Evolutionary conservation across 2,329 filamentous ascomycete species (phyloP).

Genomic region (Apiospora hydei): DNA sequence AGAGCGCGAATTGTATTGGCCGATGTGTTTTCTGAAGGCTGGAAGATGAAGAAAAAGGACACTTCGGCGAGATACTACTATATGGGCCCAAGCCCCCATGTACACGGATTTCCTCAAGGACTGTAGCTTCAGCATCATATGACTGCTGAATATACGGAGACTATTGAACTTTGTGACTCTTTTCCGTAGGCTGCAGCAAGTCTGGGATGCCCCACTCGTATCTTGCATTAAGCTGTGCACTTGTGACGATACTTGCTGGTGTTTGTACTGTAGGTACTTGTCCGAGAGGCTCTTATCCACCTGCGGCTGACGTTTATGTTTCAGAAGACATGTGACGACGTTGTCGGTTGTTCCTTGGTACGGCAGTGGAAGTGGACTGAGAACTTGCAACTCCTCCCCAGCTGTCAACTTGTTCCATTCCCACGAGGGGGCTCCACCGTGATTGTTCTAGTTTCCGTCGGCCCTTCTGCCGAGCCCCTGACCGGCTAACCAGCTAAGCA

Average conservation of each 20-base stretch:
- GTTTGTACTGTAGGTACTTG: background rate
- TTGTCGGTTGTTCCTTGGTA: background rate
- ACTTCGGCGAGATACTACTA: background rate
- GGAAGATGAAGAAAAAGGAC: background rate
- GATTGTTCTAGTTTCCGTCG: background rate
- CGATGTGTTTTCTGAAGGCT: background rate
- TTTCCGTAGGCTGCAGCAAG: background rate
- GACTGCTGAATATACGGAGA: background rate
- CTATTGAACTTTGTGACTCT: background rate
- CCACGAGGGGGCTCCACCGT: background rate
- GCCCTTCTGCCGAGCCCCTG: slow-evolving; percentile 12
- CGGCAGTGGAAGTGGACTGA: background rate
- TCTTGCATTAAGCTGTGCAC: background rate
- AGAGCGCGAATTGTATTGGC: background rate
- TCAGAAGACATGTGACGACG: background rate
- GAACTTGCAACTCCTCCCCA: background rate
- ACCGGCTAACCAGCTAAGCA: background rate
- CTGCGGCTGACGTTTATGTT: background rate
- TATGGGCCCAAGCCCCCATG: background rate
- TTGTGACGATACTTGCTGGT: background rate
- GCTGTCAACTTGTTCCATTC: background rate
- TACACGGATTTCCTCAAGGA: background rate
- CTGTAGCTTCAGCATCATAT: background rate
- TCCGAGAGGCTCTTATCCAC: background rate
- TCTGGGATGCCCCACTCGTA: background rate